Base-by-base conservation (phyloP, 1,284 basidiomycete genomes). In the Meira nashicola region DNA sequence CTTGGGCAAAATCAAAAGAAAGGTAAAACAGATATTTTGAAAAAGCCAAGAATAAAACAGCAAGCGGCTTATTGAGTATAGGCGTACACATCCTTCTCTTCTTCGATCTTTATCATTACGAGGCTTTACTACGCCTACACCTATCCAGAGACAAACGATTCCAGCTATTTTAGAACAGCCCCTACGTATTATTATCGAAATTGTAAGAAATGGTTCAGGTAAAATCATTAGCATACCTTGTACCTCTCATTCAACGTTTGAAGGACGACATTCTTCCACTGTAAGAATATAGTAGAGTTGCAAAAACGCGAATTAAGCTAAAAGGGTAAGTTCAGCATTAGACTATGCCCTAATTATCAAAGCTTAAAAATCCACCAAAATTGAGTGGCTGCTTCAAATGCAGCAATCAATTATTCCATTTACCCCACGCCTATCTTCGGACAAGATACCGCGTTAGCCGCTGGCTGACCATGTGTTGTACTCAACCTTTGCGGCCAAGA, bases 201-300 rank as follows among this genome's bases (percentile, higher is more conserved):
- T 98, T 94, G 94, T 95, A 21, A 84, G 95, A 17, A 99, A 95
- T 0, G 95, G 95, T 58, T 96, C 93, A 0, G 95, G 95, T 63
- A 99, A 99, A 81, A 96, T n/a, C 94, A 12, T 84, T 98, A 28
- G 94, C 94, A 39, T 99, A 95, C 79, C 86, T 98, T 82, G 83
- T 98, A 19, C 95, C 95, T 48, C 83, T 98, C 12, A 83, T 97
- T 0, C 90, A 95, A 64, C 84, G 89, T 25, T 84, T 98, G 10
- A 86, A 89, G 89, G 89, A 15, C 82, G 86, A 15, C 92, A 95
- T 77, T 84, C 87, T 3, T 84, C 85, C 11, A 81, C 85, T 0
- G 92, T 92, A n/a, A n/a, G n/a, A n/a, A n/a, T n/a, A n/a, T n/a
- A n/a, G n/a, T n/a, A n/a, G n/a, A n/a, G n/a, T n/a, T n/a, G n/a